Percentiles rank a stretch among this genome's conserved stretches.
Conservation (phyloP, 129 eudicot genomes). For the Escallonia rubra region DNA sequence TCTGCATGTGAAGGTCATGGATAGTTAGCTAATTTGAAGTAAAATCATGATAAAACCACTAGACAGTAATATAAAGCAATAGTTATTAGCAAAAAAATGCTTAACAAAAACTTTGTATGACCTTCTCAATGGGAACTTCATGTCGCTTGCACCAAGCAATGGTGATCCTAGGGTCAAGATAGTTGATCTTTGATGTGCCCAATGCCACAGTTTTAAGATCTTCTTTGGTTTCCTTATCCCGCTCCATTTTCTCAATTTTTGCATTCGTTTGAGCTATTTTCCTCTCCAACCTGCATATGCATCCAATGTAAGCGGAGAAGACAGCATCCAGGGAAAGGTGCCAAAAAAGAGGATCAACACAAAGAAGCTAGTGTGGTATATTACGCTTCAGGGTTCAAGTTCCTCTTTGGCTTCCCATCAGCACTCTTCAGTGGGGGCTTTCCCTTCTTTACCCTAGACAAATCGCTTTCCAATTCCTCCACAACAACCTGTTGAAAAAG, state of each 20-base stretch:
- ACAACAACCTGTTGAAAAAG: slow-evolving; percentile 37
- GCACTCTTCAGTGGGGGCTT: slow-evolving; percentile 68
- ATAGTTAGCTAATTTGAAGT: no score
- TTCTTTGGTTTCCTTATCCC: slow-evolving; percentile 71
- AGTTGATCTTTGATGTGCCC: slow-evolving; percentile 95
- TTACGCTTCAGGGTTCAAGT: slow-evolving; percentile 84
- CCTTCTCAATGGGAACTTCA: slow-evolving; percentile 98
- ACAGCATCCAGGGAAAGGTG: no score
- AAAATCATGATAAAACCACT: no score
- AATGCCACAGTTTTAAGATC: slow-evolving; percentile 86
- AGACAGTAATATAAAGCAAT: no score
- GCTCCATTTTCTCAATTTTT: slow-evolving; percentile 77
- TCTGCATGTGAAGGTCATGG: slow-evolving; percentile 32
- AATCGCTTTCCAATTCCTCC: slow-evolving; percentile 67
- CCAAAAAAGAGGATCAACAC: no score
- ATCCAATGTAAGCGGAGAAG: neutral
- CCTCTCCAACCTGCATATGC: slow-evolving; percentile 59
- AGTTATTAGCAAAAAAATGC: no score
- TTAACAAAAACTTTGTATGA: slow-evolving; percentile 1
- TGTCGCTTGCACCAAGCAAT: slow-evolving; percentile 98
- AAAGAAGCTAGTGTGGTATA: no score
- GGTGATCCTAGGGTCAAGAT: slow-evolving; percentile 93
- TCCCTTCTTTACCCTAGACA: slow-evolving; percentile 83
- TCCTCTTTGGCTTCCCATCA: slow-evolving; percentile 79
- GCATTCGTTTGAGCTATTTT: slow-evolving; percentile 63